Base-by-base conservation (phyloP, 2,329 filamentous ascomycete genomes). In the Cyphellophora attinorum region DNA sequence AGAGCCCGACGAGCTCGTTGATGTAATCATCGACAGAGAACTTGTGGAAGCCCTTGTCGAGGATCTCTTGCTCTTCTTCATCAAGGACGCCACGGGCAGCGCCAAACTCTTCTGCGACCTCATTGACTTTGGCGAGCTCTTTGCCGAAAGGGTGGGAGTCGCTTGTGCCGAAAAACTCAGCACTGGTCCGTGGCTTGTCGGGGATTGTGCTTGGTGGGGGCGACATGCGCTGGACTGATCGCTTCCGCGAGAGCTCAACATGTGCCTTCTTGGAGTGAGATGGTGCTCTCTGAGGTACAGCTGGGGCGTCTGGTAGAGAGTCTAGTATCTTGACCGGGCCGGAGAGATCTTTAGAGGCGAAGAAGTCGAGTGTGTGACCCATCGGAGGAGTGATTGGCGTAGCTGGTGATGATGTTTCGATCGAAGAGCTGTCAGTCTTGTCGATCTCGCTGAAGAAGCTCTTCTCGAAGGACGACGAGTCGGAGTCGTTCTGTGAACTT, bases 211-310 rank as follows among this genome's bases (percentile, higher is more conserved):
- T 54, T 11, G 63, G 47, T 4, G 64, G 60, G 8, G 59, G 60
- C 13, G 60, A 59, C 5, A 57, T 57, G 29, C 72, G 68, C 31
- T 75, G 73, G 38, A 77, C 56, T 1, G 80, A 84, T 41, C 74
- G 72, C 58, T 78, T 70, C 49, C 79, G 78, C 31, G 79, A 79
- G 19, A 93, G 58, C 41, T 76, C 76, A 46, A 91, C 83, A 53
- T 85, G 80, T 5, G 81, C 80, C 56, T 84, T 80, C 67, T 93
- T 95, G 50, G 85, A 93, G 63, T 95, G 89, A 6, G 85, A 89
- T 3, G 82, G 73, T 2, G 86, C 79, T 38, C 89, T 77, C 54
- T 76, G 71, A 4, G 89, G 89, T 40, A 95, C 78, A 11, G 65
- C 63, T 1, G 85, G 85, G 2, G 76, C 68, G 23, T 70, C 64